Base-by-base conservation (phyloP, 805 yeast genomes). In the Zygoascus biomembranicola region DNA sequence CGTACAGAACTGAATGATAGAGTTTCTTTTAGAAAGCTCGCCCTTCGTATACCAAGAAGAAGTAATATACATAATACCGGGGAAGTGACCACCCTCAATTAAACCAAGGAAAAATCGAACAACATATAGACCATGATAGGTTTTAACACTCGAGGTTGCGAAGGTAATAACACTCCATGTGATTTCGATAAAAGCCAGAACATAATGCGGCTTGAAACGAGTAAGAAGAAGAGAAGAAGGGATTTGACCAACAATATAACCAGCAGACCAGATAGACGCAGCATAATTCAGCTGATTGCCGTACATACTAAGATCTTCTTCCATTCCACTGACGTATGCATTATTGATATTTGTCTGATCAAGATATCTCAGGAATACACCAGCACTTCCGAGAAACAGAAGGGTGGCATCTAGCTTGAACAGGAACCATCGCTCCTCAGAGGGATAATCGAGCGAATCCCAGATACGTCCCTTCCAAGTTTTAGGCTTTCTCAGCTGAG, bases 151-250 rank as follows among this genome's bases (percentile, higher is more conserved):
- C 61, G 75, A 82, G 46, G 79, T 72, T 11, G 77, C 75, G 44
- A 84, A 71, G 1, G 90, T 84, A 54, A 84, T 75, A 52, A 84
- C 69, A 1, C 87, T 78, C 90, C 90, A 86, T 37, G 79, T 71
- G 41, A 84, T 60, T 63, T 86, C 94, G 66, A 78, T 72, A 2
- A 55, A 1, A 85, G 84, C 42, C 80, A 64, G 10, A 76, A 69
- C 66, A 72, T 71, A 42, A 68, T 77, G 79, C 54, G 84, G 70
- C 5, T 85, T 84, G 37, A 73, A 69, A 41, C 81, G 74, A 43
- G 80, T 79, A 52, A 85, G 69, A 18, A 80, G 62, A 60, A 77
- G 80, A 66, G 81, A 69, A 70, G 80, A 80, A 0, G 88, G 87
- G 32, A 83, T 63, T 65, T 82, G 85, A 65, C 82, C 79, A 11